Percentiles rank a stretch among this genome's conserved stretches.
phyloP scores from a whole-genome alignment of 805 yeast species.

The Suhomyces tanzawaensis region DNA sequence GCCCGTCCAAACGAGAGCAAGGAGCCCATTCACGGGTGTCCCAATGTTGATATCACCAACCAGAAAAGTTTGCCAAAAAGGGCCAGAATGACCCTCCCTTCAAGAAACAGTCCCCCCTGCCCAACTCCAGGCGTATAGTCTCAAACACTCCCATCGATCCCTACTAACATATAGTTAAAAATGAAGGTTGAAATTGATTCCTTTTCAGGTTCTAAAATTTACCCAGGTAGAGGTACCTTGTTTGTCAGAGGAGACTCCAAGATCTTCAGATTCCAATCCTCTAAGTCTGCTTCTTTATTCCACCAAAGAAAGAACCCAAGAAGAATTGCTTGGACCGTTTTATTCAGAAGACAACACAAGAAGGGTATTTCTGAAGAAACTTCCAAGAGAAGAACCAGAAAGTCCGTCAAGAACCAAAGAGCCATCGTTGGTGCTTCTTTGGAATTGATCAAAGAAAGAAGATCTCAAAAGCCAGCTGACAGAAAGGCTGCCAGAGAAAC shows the following conservation, averaged over 20 bases:
- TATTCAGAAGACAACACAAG: slow-evolving; percentile 99
- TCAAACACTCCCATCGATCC: background rate
- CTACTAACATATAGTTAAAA: slow-evolving; percentile 41
- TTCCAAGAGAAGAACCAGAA: slow-evolving; percentile 94
- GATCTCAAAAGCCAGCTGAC: slow-evolving; percentile 91
- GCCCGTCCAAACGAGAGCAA: too few species aligned
- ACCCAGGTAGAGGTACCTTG: slow-evolving; percentile 99
- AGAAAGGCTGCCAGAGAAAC: slow-evolving; percentile 97
- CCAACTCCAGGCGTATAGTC: background rate
- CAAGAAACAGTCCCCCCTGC: too few species aligned
- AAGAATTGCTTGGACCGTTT: slow-evolving; percentile 99
- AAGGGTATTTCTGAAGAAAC: slow-evolving; percentile 99
- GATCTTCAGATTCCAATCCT: slow-evolving; percentile 98
- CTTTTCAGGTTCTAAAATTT: slow-evolving; percentile 98
- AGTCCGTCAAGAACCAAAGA: slow-evolving; percentile 97
- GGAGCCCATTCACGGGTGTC: too few species aligned
- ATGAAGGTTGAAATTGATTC: slow-evolving; percentile 99
- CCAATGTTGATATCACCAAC: too few species aligned
- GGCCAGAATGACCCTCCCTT: too few species aligned
- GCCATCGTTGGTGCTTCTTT: slow-evolving; percentile 99
- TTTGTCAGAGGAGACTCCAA: slow-evolving; percentile 99
- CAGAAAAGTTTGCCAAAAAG: too few species aligned
- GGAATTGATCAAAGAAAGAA: slow-evolving; percentile 97
- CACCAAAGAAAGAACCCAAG: slow-evolving; percentile 99
- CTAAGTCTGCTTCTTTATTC: slow-evolving; percentile 97